phyloP scores from a whole-genome alignment of 2,329 filamentous ascomycete species.

The Trichoderma guizhouense region DNA sequence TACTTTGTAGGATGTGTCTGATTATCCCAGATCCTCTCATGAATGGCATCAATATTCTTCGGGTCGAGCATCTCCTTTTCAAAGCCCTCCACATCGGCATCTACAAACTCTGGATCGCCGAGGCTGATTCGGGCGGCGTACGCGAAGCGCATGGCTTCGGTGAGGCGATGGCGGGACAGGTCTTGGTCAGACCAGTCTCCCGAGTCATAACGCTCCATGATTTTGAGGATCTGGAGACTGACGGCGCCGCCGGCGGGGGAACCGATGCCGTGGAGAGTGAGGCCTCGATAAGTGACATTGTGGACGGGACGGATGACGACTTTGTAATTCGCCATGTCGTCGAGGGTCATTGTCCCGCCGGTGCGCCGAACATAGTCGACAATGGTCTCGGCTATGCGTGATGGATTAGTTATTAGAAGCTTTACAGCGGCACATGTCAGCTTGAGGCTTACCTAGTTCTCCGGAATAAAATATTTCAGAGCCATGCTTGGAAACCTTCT shows the following conservation, averaged over 20 bases:
- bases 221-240: slow-evolving; percentile 73
- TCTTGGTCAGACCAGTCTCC: slow-evolving; percentile 54
- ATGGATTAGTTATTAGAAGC: slow-evolving; percentile 21
- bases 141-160: slow-evolving; percentile 86
- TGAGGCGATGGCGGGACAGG: slow-evolving; percentile 74
- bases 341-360: slow-evolving; percentile 82
- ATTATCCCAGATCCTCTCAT: slow-evolving; percentile 66
- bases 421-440: not conserved
- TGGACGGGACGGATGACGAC: slow-evolving; percentile 63
- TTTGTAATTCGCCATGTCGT: slow-evolving; percentile 72
- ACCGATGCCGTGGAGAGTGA: slow-evolving; percentile 64
- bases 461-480: slow-evolving; percentile 72
- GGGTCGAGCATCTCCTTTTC: slow-evolving; percentile 66
- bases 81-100: slow-evolving; percentile 54
- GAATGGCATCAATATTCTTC: slow-evolving; percentile 56
- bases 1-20: slow-evolving; percentile 67
- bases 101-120: slow-evolving; percentile 76
- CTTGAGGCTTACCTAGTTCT: slow-evolving; percentile 47
- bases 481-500: slow-evolving; percentile 71
- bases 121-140: slow-evolving; percentile 77
- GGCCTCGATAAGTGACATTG: slow-evolving; percentile 64
- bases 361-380: slow-evolving; percentile 63
- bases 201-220: slow-evolving; percentile 69
- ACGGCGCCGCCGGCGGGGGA: slow-evolving; percentile 79
- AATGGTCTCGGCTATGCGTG: slow-evolving; percentile 64